Evolutionary conservation across 2,329 filamentous ascomycete species (phyloP).

Genomic region (Fusarium sp.): DNA sequence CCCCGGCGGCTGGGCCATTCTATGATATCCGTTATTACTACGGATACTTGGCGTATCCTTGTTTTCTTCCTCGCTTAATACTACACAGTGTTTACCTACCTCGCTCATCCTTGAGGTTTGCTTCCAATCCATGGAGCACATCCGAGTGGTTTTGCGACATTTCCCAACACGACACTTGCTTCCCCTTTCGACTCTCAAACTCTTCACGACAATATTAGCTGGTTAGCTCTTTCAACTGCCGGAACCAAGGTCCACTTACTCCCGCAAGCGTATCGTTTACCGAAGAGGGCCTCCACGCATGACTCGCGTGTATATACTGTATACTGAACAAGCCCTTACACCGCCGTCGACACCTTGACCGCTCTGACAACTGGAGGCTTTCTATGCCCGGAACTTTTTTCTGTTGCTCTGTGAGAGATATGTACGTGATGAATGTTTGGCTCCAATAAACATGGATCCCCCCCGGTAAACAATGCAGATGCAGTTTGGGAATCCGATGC

Average conservation of each 20-base stretch:
- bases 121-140: constrained; percentile 29
- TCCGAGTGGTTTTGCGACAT: constrained; percentile 19
- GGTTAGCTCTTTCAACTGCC: constrained; percentile 33
- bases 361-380: constrained; percentile 19
- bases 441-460: constrained; percentile 23
- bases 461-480: constrained; percentile 22
- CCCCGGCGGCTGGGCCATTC: constrained; percentile 32
- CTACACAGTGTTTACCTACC: constrained; percentile 33
- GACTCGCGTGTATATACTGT: constrained; percentile 29
- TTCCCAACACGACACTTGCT: constrained; percentile 1
- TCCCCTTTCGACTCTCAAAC: constrained; percentile 5
- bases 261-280: constrained; percentile 20
- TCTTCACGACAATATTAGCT: constrained; percentile 5
- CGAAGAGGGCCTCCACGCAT: constrained; percentile 25
- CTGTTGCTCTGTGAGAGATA: constrained; percentile 30
- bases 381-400: constrained; percentile 24
- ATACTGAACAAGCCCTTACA: constrained; percentile 21
- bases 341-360: constrained; percentile 32
- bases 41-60: constrained; percentile 4
- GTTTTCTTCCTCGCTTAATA: constrained; percentile 18
- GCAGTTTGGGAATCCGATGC: constrained; percentile 28
- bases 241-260: constrained; percentile 31
- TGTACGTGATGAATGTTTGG: constrained; percentile 19
- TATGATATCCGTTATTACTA: constrained; percentile 13
- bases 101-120: constrained; percentile 15